Percentiles rank a stretch among this genome's conserved stretches.
phyloP scores from a whole-genome alignment of 2,329 filamentous ascomycete species.

The Fusarium penzigii region DNA sequence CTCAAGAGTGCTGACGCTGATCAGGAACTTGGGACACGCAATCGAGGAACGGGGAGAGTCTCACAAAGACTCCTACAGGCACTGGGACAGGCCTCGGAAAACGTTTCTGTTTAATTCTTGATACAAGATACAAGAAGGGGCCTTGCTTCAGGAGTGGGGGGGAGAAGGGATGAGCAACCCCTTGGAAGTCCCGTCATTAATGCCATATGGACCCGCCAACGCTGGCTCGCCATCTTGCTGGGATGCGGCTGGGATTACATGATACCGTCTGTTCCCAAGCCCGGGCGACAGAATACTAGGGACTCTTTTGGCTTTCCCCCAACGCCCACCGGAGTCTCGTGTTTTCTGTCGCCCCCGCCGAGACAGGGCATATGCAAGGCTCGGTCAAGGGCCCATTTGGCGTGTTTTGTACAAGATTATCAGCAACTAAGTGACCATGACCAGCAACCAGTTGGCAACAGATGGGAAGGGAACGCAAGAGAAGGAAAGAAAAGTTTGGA shows the following conservation, averaged over 20 bases:
- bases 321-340: too few relatives aligned
- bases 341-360: too few relatives aligned
- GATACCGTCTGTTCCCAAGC: neutral
- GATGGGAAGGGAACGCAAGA: neutral
- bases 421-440: neutral
- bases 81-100: too few relatives aligned
- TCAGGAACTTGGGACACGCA: slow-evolving; percentile 31
- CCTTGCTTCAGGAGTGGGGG: neutral
- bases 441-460: neutral
- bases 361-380: neutral
- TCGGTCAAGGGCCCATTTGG: neutral
- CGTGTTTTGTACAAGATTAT: neutral
- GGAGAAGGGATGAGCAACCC: neutral
- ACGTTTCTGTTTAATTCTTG: slow-evolving; percentile 1
- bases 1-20: slow-evolving; percentile 17
- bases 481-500: too few relatives aligned
- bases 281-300: too few relatives aligned
- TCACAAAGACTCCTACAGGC: slow-evolving; percentile 8
- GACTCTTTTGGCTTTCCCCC: too few relatives aligned
- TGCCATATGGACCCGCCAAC: neutral
- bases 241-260: neutral
- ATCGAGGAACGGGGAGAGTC: slow-evolving; percentile 11
- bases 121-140: slow-evolving; percentile 20
- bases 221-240: neutral
- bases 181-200: neutral